Conservation (phyloP, 768 basidiomycete species). For the Austroboletus eburneus region DNA sequence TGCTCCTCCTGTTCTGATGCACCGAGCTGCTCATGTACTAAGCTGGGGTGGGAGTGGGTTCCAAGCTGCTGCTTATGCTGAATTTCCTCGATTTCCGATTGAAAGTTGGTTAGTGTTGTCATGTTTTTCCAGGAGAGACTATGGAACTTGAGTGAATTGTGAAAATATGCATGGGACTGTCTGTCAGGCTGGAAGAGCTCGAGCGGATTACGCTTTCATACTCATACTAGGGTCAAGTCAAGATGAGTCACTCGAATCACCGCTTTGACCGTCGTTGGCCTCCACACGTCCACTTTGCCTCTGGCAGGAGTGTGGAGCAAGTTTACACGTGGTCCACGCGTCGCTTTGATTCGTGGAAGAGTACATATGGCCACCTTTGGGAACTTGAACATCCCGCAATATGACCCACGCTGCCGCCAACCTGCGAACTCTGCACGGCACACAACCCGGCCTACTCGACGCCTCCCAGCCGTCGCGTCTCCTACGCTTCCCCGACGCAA, state of each 20-base stretch:
- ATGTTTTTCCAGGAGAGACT: conserved; percentile 13
- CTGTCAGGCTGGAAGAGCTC: neutral
- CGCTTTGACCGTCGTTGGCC: too few relatives aligned
- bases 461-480: conserved; percentile 56
- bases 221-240: neutral
- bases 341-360: conserved; percentile 6
- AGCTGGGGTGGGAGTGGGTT: too few relatives aligned
- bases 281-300: too few relatives aligned
- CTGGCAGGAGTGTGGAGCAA: too few relatives aligned
- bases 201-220: neutral
- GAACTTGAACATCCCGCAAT: neutral
- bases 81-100: conserved; percentile 76
- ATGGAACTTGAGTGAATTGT: neutral
- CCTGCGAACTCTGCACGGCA: conserved; percentile 33
- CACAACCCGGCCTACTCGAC: conserved; percentile 64
- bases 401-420: neutral
- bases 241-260: neutral
- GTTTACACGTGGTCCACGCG: conserved; percentile 21
- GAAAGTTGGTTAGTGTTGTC: conserved; percentile 38
- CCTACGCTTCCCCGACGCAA: conserved; percentile 55
- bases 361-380: too few relatives aligned
- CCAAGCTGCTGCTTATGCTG: too few relatives aligned
- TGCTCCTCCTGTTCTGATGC: conserved; percentile 15
- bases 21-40: neutral
- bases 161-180: conserved; percentile 14